Percentiles rank a stretch among this genome's conserved stretches.
These are phyloP conservation scores for Theobroma cacao DNA, from an alignment of 345 rosid species.

Conservation along the genomic window DNA sequence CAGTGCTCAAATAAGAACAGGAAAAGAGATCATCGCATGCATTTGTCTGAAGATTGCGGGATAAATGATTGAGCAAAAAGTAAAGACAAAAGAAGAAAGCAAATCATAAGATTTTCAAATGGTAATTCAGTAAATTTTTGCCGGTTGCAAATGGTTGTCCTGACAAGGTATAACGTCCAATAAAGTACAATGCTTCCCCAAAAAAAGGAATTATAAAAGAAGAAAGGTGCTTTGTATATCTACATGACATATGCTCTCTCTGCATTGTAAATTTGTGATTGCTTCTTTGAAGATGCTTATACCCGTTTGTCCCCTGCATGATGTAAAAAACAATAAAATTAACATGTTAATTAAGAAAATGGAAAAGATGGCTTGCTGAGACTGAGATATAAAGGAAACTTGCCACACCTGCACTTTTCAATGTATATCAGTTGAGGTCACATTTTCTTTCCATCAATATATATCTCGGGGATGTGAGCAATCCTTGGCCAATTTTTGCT, in stretches of 20 bases:
- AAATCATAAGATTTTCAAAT: not conserved
- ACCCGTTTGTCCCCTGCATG: not conserved
- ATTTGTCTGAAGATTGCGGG: no score
- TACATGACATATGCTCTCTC: not conserved
- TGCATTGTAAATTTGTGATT: not conserved
- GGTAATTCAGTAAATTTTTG: not conserved
- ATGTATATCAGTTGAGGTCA: not conserved
- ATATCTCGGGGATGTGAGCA: slow-evolving; percentile 10
- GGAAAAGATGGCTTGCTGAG: not conserved
- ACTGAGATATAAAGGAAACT: not conserved
- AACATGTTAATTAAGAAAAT: not conserved
- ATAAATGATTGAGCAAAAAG: not conserved
- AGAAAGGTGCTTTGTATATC: not conserved
- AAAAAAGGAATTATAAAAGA: not conserved
- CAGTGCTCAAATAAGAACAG: no score
- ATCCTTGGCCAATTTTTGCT: slow-evolving; percentile 1
- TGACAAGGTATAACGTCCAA: not conserved
- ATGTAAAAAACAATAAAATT: not conserved
- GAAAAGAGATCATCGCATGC: no score
- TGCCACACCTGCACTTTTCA: not conserved
- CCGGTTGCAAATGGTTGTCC: not conserved
- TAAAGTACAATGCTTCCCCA: not conserved
- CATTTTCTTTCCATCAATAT: slow-evolving; percentile 1
- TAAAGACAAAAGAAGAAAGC: not conserved
- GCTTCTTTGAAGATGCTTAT: not conserved